Evolutionary conservation across 208 protist genomes (phyloP), one percentile per base, ranked within the genome.

Genomic region (Acanthamoeba triangularis): DNA sequence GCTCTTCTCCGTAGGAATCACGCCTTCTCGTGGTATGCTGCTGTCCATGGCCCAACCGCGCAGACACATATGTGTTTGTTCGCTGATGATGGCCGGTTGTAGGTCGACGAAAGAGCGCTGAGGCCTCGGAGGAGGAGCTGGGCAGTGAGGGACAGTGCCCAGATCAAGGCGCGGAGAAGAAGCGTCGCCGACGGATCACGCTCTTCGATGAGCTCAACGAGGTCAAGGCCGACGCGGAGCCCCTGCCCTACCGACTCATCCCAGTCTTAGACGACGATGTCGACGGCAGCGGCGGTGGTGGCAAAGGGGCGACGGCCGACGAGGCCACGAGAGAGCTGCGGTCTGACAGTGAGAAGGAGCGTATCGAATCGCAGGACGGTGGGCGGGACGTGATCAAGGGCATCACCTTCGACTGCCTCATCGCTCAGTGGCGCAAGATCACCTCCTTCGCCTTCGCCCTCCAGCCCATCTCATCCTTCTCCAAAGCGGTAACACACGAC

Each of bases 1-100:
- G n/a, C 82, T 90, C n/a, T 90, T 90, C 35, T 90, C 82, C 44
- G 28, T 90, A 0, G 82, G 82, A 11, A 61, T 90, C 49, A 90
- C 82, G 52, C 82, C 82, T 8, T n/a, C 10, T 30, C 30, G 72
- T 5, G 72, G 72, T 80, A 25, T 35, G 33, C 72, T 13, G n/a
- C 7, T 30, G 49, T 14, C 49, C 49, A 4, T 52, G 4, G 7
- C 3, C 11, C 7, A 14, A 14, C 7, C 49, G 4, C 49, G 49
- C 11, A 14, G 49, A 52, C 49, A 11, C 11, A 11, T 11, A 52
- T 52, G 49, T 52, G 49, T 52, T 4, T 52, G 49, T 52, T 52
- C 49, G 52, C 16, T 59, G 6, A 23, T 23, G 13, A 59, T 23
- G 52, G 18, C 25, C 61, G 6, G 1, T 5, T 5, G 8, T 35